Evolutionary conservation across 345 rosid genomes (phyloP), one percentile per base, ranked within the genome.

Genomic region (Salix koriyanagi): DNA sequence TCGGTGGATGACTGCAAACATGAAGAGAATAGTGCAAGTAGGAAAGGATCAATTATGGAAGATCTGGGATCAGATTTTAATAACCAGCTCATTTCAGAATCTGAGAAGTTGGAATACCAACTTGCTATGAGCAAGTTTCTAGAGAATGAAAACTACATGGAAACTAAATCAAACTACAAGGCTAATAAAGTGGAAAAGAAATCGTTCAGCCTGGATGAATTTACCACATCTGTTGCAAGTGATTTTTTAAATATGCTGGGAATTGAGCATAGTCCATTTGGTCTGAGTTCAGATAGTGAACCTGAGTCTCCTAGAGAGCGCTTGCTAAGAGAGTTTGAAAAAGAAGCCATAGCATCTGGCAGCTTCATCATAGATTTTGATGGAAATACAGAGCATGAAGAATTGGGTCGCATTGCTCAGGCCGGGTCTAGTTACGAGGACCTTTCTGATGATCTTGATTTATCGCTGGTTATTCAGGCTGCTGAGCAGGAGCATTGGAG

Each of bases 231-330:
- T 67, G 90, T 91, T 73, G 90, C 90, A 25, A 83, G 76, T 82
- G 94, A 92, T 79, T 91, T 92, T 81, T 85, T 94, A 70, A 81
- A 89, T 46, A 87, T 89, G 90, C 85, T 91, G 76, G 93, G 82
- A 67, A 76, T 81, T 61, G 93, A 88, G 62, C 84, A 84, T 18
- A 70, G 79, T 82, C 64, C 87, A 62, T 78, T 74, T 77, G 78
- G 79, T 71, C 77, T 32, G 62, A 69, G 74, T 75, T 89, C 90
- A 58, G 88, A 84, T 78, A 37, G 79, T 68, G 88, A 85, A 74
- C 90, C 90, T 7, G 93, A 92, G 77, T 94, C 98, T 84, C 94
- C 98, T 56, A 91, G 96, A 74, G 93, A 85, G 81, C 81, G 78
- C 75, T 85, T 94, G 73, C 84, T 89, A 75, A 89, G 89, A 81